Evolutionary conservation across 768 basidiomycete genomes (phyloP).

Genomic region (Amanita phalloides): DNA sequence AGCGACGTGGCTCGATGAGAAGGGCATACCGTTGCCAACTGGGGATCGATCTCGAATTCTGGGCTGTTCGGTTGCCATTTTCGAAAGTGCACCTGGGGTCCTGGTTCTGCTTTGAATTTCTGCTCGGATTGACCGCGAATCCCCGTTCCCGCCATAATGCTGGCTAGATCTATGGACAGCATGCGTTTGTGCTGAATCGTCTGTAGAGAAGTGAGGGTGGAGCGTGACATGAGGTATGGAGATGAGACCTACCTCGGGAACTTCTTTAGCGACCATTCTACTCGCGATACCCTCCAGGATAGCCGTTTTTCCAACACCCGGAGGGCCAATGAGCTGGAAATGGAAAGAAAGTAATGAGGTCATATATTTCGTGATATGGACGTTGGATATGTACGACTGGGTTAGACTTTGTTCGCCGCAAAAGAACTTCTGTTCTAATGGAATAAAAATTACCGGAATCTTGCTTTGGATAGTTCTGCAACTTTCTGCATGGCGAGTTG

Average conservation of each 20-base stretch:
- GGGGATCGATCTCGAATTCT: no score
- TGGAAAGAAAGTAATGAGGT: background rate
- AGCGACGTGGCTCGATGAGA: no score
- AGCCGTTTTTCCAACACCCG: constrained; percentile 89
- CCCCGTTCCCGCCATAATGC: no score
- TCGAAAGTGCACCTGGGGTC: no score
- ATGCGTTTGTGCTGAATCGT: constrained; percentile 82
- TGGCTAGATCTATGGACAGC: constrained; percentile 76
- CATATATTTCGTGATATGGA: background rate
- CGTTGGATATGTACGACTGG: constrained; percentile 51
- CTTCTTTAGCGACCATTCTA: constrained; percentile 80
- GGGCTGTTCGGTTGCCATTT: no score
- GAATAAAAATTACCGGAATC: constrained; percentile 2
- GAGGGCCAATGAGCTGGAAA: constrained; percentile 64
- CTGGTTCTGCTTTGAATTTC: no score
- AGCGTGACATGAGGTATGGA: background rate
- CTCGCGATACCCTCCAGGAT: constrained; percentile 86
- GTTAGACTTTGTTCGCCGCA: constrained; percentile 84
- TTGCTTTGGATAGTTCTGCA: constrained; percentile 82
- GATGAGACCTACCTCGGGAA: constrained; percentile 76
- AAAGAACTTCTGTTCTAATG: constrained; percentile 45
- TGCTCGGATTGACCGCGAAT: no score
- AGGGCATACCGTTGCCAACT: no score
- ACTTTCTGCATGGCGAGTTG: constrained; percentile 42
- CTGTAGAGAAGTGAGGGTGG: background rate